A percentile compares a stretch with the other conserved stretches of the same genome.
phyloP scores from a whole-genome alignment of 2,329 filamentous ascomycete species.

The Zasmidium angulare region DNA sequence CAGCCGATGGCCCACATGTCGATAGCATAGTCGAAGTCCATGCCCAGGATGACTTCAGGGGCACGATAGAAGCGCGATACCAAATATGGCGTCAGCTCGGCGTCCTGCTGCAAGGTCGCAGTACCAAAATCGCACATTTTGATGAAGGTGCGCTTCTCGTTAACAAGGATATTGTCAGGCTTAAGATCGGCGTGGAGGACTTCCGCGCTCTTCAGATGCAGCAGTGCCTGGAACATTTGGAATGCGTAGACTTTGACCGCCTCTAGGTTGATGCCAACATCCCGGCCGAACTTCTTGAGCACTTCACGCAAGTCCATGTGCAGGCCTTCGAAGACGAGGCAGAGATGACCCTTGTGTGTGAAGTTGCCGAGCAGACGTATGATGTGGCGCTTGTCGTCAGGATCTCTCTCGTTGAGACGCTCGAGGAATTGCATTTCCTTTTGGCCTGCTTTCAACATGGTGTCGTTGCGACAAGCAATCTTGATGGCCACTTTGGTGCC shows the following conservation, averaged over 20 bases:
- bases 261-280: constrained; percentile 84
- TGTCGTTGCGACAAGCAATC: constrained; percentile 89
- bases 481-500: constrained; percentile 84
- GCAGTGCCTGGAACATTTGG: constrained; percentile 89
- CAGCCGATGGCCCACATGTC: constrained; percentile 99
- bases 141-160: constrained; percentile 76
- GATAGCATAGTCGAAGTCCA: constrained; percentile 89
- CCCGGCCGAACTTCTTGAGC: constrained; percentile 91
- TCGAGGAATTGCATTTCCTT: constrained; percentile 93
- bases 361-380: constrained; percentile 85
- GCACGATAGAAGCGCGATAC: constrained; percentile 97
- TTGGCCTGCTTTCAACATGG: constrained; percentile 75
- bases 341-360: constrained; percentile 91
- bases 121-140: constrained; percentile 97
- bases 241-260: constrained; percentile 87
- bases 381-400: constrained; percentile 86
- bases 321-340: constrained; percentile 95
- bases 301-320: constrained; percentile 90
- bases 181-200: constrained; percentile 96
- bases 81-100: constrained; percentile 89
- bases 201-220: constrained; percentile 85
- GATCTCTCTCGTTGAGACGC: constrained; percentile 80
- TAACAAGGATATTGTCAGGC: constrained; percentile 93
- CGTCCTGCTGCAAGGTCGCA: constrained; percentile 88
- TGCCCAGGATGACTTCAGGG: constrained; percentile 95